Evolutionary conservation across 306 rosid genomes (phyloP).

Genomic region (Nissolia schottii): DNA sequence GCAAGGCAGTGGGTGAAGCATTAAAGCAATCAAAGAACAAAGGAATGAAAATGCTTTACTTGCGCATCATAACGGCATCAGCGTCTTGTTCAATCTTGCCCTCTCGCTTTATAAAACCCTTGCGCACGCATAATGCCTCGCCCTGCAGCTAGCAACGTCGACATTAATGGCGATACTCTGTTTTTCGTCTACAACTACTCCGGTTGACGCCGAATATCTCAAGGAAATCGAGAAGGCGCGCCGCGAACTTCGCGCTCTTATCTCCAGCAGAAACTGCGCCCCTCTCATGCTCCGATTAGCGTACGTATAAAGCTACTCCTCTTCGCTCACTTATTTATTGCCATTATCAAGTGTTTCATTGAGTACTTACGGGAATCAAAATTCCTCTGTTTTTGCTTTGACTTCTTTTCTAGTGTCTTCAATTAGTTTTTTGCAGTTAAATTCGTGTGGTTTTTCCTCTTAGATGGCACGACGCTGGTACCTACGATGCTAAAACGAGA

Average conservation of each 20-base stretch:
- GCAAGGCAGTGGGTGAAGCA: too few relatives aligned
- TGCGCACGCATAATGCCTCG: not conserved
- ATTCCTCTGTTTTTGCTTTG: too few relatives aligned
- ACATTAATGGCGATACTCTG: conserved; percentile 36
- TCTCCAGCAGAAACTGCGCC: conserved; percentile 55
- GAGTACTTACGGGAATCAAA: too few relatives aligned
- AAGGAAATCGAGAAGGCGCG: conserved; percentile 64
- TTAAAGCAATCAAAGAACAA: conserved; percentile 8
- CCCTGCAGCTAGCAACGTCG: too few relatives aligned
- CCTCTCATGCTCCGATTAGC: conserved; percentile 93
- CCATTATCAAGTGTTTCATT: too few relatives aligned
- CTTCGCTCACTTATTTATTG: too few relatives aligned
- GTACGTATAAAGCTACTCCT: too few relatives aligned
- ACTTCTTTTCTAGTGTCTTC: too few relatives aligned
- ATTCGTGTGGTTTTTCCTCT: too few relatives aligned
- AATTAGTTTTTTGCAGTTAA: too few relatives aligned
- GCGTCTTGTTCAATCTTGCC: not conserved
- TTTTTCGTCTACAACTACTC: too few relatives aligned
- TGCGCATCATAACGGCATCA: not conserved
- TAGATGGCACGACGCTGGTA: conserved; percentile 95
- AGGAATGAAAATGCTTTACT: conserved; percentile 26
- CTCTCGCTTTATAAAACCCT: not conserved
- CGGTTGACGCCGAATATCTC: conserved; percentile 43
- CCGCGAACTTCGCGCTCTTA: conserved; percentile 73
- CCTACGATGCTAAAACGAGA: conserved; percentile 53